Evolutionary conservation across 208 protist genomes (phyloP).

Genomic region (Crithidia fasciculata): DNA sequence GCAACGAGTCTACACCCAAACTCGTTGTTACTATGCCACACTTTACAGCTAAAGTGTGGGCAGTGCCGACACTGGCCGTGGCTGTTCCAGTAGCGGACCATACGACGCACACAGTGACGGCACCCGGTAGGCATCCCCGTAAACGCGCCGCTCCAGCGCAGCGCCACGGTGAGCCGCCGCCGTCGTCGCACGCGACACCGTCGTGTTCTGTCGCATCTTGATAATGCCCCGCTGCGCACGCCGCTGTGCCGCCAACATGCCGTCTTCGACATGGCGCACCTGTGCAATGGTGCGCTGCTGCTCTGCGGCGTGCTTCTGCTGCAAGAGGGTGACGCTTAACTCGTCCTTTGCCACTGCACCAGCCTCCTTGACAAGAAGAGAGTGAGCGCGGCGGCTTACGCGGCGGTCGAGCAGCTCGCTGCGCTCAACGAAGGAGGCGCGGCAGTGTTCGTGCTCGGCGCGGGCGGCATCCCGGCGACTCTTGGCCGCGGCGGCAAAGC

Average conservation of each 20-base stretch:
- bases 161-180: conserved; percentile 52
- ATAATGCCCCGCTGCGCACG: conserved; percentile 41
- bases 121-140: conserved; percentile 49
- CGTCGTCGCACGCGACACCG: conserved; percentile 26
- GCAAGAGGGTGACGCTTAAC: conserved; percentile 15
- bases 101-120: conserved; percentile 74
- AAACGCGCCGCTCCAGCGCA: conserved; percentile 47
- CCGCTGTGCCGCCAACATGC: conserved; percentile 63
- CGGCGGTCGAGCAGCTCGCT: conserved; percentile 24
- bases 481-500: conserved; percentile 40
- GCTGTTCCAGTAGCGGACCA: conserved; percentile 38
- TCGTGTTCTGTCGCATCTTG: conserved; percentile 28
- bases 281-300: conserved; percentile 27
- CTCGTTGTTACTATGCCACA: not conserved
- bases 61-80: not conserved
- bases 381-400: conserved; percentile 13
- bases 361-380: conserved; percentile 18
- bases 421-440: conserved; percentile 6
- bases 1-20: not conserved
- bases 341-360: conserved; percentile 26
- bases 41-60: not conserved
- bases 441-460: conserved; percentile 8
- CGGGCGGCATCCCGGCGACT: conserved; percentile 27
- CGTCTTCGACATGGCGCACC: conserved; percentile 52
- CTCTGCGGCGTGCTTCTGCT: conserved; percentile 7